Evolutionary conservation across 495 filamentous ascomycete genomes (phyloP).

Genomic region (Rostrohypoxylon terebratum): DNA sequence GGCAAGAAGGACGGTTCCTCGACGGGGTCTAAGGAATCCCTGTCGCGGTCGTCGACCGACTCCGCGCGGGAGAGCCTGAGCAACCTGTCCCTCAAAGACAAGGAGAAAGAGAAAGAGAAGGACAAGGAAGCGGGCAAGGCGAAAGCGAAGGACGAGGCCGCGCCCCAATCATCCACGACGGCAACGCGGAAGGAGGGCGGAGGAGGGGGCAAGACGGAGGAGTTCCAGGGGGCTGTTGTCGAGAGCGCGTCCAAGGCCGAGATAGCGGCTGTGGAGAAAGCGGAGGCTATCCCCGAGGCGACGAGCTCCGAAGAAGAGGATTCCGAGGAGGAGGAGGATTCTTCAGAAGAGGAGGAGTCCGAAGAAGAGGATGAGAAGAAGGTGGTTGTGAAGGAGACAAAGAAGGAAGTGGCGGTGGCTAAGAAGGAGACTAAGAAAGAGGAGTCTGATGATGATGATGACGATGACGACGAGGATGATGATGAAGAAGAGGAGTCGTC

Average conservation of each 20-base stretch:
- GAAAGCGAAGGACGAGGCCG: conserved; percentile 16
- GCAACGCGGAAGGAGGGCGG: conserved; percentile 50
- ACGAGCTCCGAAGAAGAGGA: conserved; percentile 41
- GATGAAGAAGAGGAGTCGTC: conserved; percentile 32
- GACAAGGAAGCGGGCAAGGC: neutral
- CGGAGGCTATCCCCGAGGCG: conserved; percentile 54
- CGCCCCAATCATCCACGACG: conserved; percentile 55
- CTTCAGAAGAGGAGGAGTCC: conserved; percentile 38
- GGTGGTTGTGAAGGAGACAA: conserved; percentile 45
- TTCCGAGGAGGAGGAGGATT: conserved; percentile 34
- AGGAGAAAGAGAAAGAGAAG: neutral
- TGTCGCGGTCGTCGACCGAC: conserved; percentile 7
- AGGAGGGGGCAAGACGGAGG: conserved; percentile 53
- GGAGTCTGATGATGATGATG: conserved; percentile 36
- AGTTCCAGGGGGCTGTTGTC: conserved; percentile 48
- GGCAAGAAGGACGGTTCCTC: conserved; percentile 46
- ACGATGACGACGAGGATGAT: conserved; percentile 43
- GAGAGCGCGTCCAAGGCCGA: conserved; percentile 49
- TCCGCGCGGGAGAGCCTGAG: conserved; percentile 22
- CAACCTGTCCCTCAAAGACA: conserved; percentile 27
- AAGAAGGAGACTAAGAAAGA: conserved; percentile 23
- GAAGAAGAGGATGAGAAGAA: conserved; percentile 36
- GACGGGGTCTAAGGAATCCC: conserved; percentile 20
- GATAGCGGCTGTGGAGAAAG: conserved; percentile 55
- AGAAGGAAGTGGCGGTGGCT: neutral